Evolutionary conservation across 1,139 yeast genomes (phyloP), one percentile per base, ranked within the genome.

Genomic region (Pichia sp.): DNA sequence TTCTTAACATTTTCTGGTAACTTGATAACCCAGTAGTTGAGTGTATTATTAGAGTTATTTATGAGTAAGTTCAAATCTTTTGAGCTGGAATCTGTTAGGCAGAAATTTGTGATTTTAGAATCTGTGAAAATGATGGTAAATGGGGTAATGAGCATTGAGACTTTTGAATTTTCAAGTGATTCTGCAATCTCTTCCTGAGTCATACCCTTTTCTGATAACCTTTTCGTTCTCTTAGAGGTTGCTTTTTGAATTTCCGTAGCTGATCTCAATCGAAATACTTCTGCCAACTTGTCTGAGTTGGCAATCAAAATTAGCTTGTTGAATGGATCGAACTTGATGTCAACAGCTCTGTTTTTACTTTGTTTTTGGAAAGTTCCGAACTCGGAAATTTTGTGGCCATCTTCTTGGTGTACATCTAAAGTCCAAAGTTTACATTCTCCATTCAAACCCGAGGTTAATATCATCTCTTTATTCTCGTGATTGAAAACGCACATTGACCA

Each of bases 351-450:
- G 52, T 88, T 81, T 62, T 84, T 87, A 67, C 96, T 87, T 66
- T 83, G 87, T 65, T 92, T 90, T 61, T 85, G 88, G 62, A 87
- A 78, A 4, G 73, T 63, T 0, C 98, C 98, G 54, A 76, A 72
- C 64, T 83, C 90, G 2, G 64, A 64, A 4, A 93, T 60, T 24
- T 58, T 63, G 24, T 52, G 36, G 14, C 61, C 61, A 55, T 82
- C 86, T n/a, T 77, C 78, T 31, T 73, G 74, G 1, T 67, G 59
- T 47, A 87, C 69, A 63, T 88, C 82, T 27, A 91, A 66, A 36
- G 73, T 71, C 98, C 98, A 93, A 16, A 91, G 78, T 67, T 89
- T 90, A 43, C 89, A 79, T 67, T 91, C 95, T 60, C 87, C 86
- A 60, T 87, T 91, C 62, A 83, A 80, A 44, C 97, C 95, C 40